phyloP scores from a whole-genome alignment of 108 stramenopile species.

The Fragilariopsis cylindrus region DNA sequence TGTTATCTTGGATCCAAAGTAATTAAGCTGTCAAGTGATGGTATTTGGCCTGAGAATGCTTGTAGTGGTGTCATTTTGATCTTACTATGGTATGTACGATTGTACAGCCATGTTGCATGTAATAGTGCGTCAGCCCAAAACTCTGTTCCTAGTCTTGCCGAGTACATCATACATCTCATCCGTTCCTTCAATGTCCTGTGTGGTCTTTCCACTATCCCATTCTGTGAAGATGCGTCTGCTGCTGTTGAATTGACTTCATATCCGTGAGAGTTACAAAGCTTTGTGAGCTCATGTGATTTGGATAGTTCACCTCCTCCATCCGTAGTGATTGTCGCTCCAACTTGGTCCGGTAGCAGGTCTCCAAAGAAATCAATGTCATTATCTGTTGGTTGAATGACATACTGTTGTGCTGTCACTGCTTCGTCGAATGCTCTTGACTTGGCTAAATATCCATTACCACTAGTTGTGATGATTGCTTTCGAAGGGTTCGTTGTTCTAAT shows the following conservation, averaged over 20 bases:
- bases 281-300: neutral
- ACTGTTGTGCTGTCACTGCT: neutral
- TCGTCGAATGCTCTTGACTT: neutral
- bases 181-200: conserved; percentile 4
- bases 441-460: neutral
- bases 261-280: neutral
- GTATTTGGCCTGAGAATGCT: conserved; percentile 4
- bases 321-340: neutral
- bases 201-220: conserved; percentile 18
- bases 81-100: neutral
- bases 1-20: conserved; percentile 12
- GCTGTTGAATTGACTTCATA: conserved; percentile 9
- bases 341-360: neutral
- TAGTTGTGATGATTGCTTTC: no score
- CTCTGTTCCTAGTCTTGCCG: conserved; percentile 7
- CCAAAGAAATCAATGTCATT: neutral
- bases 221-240: conserved; percentile 9
- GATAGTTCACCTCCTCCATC: conserved; percentile 20
- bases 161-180: conserved; percentile 13
- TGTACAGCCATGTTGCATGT: conserved; percentile 23
- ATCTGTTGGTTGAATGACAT: neutral
- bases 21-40: conserved; percentile 3
- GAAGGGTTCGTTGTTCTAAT: no score
- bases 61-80: conserved; percentile 6
- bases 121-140: conserved; percentile 12